Evolutionary conservation across 805 yeast genomes (phyloP).

Genomic region (Schwanniomyces yamadae): DNA sequence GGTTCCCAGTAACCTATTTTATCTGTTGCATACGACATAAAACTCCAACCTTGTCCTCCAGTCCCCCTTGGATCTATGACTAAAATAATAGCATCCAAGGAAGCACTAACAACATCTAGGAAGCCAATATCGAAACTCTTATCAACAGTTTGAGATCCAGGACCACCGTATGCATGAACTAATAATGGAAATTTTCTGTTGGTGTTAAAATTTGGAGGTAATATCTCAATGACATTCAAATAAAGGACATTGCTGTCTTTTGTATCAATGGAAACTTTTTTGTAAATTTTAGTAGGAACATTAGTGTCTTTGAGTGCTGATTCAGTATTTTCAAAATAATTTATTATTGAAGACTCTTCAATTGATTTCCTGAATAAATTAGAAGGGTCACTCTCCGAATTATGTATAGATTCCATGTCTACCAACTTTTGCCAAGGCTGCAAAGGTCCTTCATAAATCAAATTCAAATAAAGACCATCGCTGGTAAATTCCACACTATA

Average conservation of each 20-base stretch:
- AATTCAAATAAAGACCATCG: conserved; percentile 65
- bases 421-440: conserved; percentile 78
- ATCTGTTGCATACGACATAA: conserved; percentile 53
- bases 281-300: conserved; percentile 50
- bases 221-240: conserved; percentile 58
- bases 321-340: conserved; percentile 16
- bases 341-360: too few species aligned
- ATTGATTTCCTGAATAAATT: too few species aligned
- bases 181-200: conserved; percentile 56
- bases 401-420: conserved; percentile 27
- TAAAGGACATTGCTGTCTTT: conserved; percentile 29
- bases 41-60: conserved; percentile 74
- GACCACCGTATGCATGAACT: conserved; percentile 77
- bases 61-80: conserved; percentile 82
- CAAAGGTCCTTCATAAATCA: conserved; percentile 72
- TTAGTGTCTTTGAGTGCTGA: conserved; percentile 33
- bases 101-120: conserved; percentile 58
- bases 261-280: conserved; percentile 27
- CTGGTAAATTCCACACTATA: conserved; percentile 68
- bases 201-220: conserved; percentile 56
- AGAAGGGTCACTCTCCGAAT: conserved; percentile 7
- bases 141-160: conserved; percentile 65
- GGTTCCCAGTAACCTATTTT: conserved; percentile 78
- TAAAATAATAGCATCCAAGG: conserved; percentile 58
- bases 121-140: conserved; percentile 50